Evolutionary conservation across 2,329 filamentous ascomycete species (phyloP), one percentile per base, ranked within the genome.

Genomic region (Fusarium coicis): DNA sequence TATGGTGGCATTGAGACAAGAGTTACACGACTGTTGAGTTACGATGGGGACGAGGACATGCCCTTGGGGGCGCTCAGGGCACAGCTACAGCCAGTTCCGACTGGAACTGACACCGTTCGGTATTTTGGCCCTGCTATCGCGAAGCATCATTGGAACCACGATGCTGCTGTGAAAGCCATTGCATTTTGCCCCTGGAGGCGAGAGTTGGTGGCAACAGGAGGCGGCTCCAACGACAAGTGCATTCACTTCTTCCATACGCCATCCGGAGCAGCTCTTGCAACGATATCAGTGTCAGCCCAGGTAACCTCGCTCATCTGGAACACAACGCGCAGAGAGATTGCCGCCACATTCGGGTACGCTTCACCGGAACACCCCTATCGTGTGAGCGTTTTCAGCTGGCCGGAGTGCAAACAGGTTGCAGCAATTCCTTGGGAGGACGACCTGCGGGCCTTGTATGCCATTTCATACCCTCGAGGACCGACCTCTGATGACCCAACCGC

Each of bases 141-240:
- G 77, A 92, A 88, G 76, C 91, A 97, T 80, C 88, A 88, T 37
- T 96, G 94, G 89, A 81, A 86, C 16, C 94, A 99, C 80, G 90
- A 90, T 32, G 96, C 96, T 2, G 96, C 96, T 5, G 93, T 98
- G 74, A 99, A 99, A 82, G 96, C 96, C 37, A 96, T 98, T 75
- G 95, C 96, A 4, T 98, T 98, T 82, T 97, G 96, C 72, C 96
- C 96, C 1, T 99, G 95, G 96, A 93, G 96, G 63, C 90, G 93
- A 30, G 93, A 92, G 7, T 87, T 99, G 9, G 83, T 99, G 43
- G 96, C 96, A 19, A 97, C 96, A 3, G 95, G 96, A 7, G 96
- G 96, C 43, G 96, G 96, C 30, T 96, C 93, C 50, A 97, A 97
- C 78, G 96, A 99, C 83, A 94, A 94, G 76, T 94, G 94, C 80